Conservation (phyloP, 768 basidiomycete species). For the Cubamyces lactineus region DNA sequence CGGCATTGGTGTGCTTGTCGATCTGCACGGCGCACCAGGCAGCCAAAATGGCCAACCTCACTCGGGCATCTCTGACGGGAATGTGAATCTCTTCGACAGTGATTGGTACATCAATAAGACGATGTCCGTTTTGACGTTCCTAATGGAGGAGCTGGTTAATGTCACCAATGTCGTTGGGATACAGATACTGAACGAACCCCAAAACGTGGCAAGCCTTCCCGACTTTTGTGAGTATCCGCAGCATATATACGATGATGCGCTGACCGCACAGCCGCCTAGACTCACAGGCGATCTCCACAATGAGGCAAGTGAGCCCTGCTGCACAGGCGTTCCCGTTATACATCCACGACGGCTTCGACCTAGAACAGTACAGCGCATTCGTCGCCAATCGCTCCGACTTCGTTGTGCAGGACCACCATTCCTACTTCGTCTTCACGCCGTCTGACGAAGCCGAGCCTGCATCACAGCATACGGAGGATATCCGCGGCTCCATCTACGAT, state of each 20-base stretch:
- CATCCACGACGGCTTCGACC: constrained; percentile 70
- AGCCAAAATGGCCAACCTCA: constrained; percentile 49
- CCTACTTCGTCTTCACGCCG: constrained; percentile 68
- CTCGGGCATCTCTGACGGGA: constrained; percentile 48
- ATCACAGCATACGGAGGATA: constrained; percentile 44
- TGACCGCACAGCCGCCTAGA: constrained; percentile 40
- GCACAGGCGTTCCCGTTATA: constrained; percentile 58
- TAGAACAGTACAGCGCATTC: constrained; percentile 52
- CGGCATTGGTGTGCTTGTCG: constrained; percentile 54
- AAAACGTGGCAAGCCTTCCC: constrained; percentile 49
- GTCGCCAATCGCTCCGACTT: constrained; percentile 58
- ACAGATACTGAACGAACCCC: constrained; percentile 55
- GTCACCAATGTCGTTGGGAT: constrained; percentile 49
- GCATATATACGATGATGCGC: constrained; percentile 11
- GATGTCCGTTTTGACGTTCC: constrained; percentile 44
- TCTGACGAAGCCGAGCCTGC: constrained; percentile 52
- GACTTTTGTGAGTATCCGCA: constrained; percentile 43
- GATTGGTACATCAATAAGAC: constrained; percentile 43
- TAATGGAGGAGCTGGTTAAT: constrained; percentile 34
- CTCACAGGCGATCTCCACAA: constrained; percentile 49
- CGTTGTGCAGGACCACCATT: constrained; percentile 74
- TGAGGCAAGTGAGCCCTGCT: constrained; percentile 46
- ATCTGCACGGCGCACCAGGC: constrained; percentile 57
- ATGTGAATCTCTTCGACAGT: constrained; percentile 42
- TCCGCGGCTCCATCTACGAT: constrained; percentile 34